Evolutionary conservation across 805 yeast species (phyloP).

Genomic region (Candida loeiensis): DNA sequence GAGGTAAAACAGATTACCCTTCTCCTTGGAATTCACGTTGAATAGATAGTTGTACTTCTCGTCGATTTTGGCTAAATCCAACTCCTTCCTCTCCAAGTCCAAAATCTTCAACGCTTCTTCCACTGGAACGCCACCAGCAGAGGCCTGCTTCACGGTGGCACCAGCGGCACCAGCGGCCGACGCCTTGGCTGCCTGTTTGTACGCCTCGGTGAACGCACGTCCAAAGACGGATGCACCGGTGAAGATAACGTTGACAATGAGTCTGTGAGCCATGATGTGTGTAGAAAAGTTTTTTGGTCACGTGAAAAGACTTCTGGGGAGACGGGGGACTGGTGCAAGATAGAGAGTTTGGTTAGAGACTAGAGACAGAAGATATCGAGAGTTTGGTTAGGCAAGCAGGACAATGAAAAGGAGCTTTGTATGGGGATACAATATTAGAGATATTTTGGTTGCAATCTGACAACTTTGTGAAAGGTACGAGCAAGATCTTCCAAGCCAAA

Average conservation of each 20-base stretch:
- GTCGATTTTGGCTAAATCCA: constrained; percentile 56
- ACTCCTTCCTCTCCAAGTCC: constrained; percentile 61
- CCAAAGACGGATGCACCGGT: constrained; percentile 97
- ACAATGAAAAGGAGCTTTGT: too few relatives aligned
- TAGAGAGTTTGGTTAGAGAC: too few relatives aligned
- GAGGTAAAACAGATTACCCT: constrained; percentile 92
- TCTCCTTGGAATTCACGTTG: constrained; percentile 85
- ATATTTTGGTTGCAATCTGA: too few relatives aligned
- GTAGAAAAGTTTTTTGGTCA: constrained; percentile 3
- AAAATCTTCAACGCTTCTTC: constrained; percentile 91
- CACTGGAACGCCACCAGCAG: constrained; percentile 73
- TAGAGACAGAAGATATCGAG: too few relatives aligned
- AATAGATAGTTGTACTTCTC: constrained; percentile 78
- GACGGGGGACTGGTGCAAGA: too few relatives aligned
- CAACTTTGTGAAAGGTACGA: too few relatives aligned
- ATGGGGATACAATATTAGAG: too few relatives aligned
- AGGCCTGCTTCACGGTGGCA: constrained; percentile 41
- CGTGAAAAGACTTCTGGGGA: constrained; percentile 3
- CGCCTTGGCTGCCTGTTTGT: constrained; percentile 92
- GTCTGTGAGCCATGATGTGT: constrained; percentile 76
- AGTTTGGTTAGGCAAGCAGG: too few relatives aligned
- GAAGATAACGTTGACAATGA: constrained; percentile 80
- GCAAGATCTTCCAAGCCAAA: too few relatives aligned
- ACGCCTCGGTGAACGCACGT: constrained; percentile 93
- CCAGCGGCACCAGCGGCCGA: constrained; percentile 55